phyloP scores from a whole-genome alignment of 2,329 filamentous ascomycete species.

The Verticillium tricorpus region DNA sequence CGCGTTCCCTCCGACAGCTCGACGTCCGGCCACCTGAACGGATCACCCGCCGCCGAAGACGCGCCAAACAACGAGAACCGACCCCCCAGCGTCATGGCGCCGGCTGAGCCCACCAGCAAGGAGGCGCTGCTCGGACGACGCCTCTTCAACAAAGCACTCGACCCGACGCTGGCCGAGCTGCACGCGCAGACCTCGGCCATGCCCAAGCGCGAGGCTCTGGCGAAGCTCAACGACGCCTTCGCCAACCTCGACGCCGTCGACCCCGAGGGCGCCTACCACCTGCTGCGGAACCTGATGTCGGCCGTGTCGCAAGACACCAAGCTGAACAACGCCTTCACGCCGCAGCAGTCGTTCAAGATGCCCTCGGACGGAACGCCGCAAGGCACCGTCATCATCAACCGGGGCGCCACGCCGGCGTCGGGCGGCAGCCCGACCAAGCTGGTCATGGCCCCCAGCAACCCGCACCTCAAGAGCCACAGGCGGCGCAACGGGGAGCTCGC shows the following conservation, averaged over 20 bases:
- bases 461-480: slow-evolving; percentile 75
- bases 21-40: slow-evolving; percentile 32
- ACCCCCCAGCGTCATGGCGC: slow-evolving; percentile 39
- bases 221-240: slow-evolving; percentile 80
- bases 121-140: slow-evolving; percentile 79
- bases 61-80: slow-evolving; percentile 59
- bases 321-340: slow-evolving; percentile 47
- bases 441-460: slow-evolving; percentile 75
- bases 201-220: slow-evolving; percentile 76
- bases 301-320: slow-evolving; percentile 66
- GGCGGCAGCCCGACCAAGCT: slow-evolving; percentile 56
- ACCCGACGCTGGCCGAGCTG: slow-evolving; percentile 78
- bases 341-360: slow-evolving; percentile 31
- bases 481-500: slow-evolving; percentile 52
- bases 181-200: slow-evolving; percentile 69
- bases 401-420: slow-evolving; percentile 20
- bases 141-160: slow-evolving; percentile 75
- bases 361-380: slow-evolving; percentile 42
- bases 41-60: slow-evolving; percentile 32
- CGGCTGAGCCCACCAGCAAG: slow-evolving; percentile 62
- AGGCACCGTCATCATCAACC: slow-evolving; percentile 56
- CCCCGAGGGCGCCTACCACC: slow-evolving; percentile 82
- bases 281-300: slow-evolving; percentile 75
- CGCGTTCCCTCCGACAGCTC: slow-evolving; percentile 71
- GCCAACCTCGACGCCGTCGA: slow-evolving; percentile 79